Percentiles rank a stretch among this genome's conserved stretches.
phyloP scores from a whole-genome alignment of 352 stramenopile genomes.

The Phytophthora rubi region DNA sequence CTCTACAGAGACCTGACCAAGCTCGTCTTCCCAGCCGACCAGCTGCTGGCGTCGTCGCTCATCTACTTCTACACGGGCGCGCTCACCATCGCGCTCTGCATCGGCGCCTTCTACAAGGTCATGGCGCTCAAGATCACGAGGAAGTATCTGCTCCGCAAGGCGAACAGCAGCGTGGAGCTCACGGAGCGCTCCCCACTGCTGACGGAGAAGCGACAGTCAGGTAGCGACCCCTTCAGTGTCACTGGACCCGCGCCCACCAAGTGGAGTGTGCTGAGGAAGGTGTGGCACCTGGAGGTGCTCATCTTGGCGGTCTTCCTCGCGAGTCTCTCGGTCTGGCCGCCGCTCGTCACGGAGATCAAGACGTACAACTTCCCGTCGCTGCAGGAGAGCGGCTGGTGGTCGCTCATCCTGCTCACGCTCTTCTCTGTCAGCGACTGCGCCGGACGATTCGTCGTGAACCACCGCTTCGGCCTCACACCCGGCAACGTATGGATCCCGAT shows the following conservation, averaged over 20 bases:
- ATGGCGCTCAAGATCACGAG: conserved; percentile 63
- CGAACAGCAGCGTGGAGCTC: conserved; percentile 54
- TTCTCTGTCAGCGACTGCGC: conserved; percentile 79
- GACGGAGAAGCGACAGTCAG: conserved; percentile 28
- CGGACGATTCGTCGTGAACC: conserved; percentile 74
- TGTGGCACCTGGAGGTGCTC: conserved; percentile 66
- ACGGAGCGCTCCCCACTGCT: conserved; percentile 63
- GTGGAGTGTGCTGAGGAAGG: conserved; percentile 74
- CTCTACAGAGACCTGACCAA: conserved; percentile 87
- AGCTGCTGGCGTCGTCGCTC: conserved; percentile 70
- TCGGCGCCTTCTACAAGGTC: conserved; percentile 76
- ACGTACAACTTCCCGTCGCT: conserved; percentile 80
- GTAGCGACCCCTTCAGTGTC: conserved; percentile 25
- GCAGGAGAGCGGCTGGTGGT: conserved; percentile 80
- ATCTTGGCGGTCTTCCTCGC: conserved; percentile 78
- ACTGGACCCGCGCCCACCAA: conserved; percentile 48
- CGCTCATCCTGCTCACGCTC: conserved; percentile 78
- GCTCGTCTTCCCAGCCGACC: conserved; percentile 66
- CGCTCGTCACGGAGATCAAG: conserved; percentile 84
- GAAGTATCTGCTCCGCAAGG: conserved; percentile 48
- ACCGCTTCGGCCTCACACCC: conserved; percentile 67
- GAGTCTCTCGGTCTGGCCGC: conserved; percentile 77
- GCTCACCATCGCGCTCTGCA: conserved; percentile 80
- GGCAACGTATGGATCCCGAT: conserved; percentile 73
- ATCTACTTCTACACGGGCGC: conserved; percentile 88